Percentiles rank a stretch among this genome's conserved stretches.
These are phyloP conservation scores for Trypanosoma caninum DNA, from an alignment of 208 protist species.

Conservation along the genomic window DNA sequence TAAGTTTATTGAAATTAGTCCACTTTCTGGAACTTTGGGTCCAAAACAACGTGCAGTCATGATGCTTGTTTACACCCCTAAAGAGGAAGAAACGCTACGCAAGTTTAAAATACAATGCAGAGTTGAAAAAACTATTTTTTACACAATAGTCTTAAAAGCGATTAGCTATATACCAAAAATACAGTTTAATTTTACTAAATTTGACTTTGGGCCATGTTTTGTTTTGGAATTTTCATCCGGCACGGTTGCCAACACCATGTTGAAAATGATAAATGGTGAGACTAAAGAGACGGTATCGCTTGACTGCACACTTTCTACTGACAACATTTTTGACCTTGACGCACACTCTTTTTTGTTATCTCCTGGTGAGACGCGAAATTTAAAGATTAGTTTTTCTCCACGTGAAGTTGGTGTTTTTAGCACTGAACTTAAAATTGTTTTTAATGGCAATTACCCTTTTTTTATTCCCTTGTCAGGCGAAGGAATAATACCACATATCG, in stretches of 20 bases:
- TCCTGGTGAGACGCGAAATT: constrained; percentile 60
- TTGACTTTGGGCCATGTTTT: constrained; percentile 93
- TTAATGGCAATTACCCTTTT: constrained; percentile 91
- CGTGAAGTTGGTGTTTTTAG: constrained; percentile 73
- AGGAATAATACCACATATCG: constrained; percentile 85
- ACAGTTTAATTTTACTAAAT: constrained; percentile 74
- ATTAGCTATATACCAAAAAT: constrained; percentile 84
- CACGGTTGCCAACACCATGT: constrained; percentile 31
- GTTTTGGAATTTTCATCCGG: constrained; percentile 60
- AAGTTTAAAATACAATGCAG: constrained; percentile 70
- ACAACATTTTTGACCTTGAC: constrained; percentile 84
- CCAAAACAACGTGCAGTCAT: constrained; percentile 64
- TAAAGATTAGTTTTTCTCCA: constrained; percentile 89
- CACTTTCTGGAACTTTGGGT: constrained; percentile 56
- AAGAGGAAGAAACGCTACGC: constrained; percentile 53
- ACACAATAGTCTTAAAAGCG: constrained; percentile 80
- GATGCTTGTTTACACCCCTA: constrained; percentile 83
- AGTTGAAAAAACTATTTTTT: constrained; percentile 84
- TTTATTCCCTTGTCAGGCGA: constrained; percentile 86
- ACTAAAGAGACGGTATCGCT: constrained; percentile 71
- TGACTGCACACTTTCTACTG: constrained; percentile 78
- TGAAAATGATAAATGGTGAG: constrained; percentile 92
- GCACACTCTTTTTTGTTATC: constrained; percentile 80
- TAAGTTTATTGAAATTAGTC: constrained; percentile 50
- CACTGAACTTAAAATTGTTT: constrained; percentile 88